Conservation (phyloP, 208 protist species). For the Crithidia mellificae region DNA sequence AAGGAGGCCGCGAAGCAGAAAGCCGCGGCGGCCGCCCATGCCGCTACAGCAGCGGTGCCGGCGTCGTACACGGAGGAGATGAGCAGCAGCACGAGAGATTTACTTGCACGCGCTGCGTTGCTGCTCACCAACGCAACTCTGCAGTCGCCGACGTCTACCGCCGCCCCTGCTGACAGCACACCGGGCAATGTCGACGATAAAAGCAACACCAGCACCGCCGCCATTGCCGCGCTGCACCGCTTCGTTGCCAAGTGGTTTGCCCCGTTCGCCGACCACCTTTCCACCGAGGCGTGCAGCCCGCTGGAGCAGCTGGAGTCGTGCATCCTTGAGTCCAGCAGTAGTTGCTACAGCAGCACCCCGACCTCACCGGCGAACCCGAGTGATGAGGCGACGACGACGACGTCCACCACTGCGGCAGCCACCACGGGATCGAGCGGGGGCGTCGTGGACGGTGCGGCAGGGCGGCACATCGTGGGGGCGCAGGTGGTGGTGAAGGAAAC, state of each 20-base stretch:
- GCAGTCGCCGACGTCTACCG: neutral
- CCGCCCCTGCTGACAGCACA: neutral
- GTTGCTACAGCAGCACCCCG: slow-evolving; percentile 7
- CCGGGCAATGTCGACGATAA: neutral
- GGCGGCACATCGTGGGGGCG: slow-evolving; percentile 20
- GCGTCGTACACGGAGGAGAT: neutral
- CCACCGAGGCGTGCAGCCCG: slow-evolving; percentile 20
- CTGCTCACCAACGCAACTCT: neutral
- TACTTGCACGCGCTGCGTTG: neutral
- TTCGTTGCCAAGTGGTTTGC: slow-evolving; percentile 10
- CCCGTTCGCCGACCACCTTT: slow-evolving; percentile 2
- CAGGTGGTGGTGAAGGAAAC: slow-evolving; percentile 20
- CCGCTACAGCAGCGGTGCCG: neutral
- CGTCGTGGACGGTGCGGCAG: too few species aligned
- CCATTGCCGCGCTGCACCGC: neutral
- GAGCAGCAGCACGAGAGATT: neutral
- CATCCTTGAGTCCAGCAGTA: slow-evolving; percentile 11
- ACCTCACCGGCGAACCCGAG: slow-evolving; percentile 6
- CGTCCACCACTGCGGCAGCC: neutral
- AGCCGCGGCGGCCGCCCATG: too few species aligned
- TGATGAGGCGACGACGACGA: neutral
- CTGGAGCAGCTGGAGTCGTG: slow-evolving; percentile 25
- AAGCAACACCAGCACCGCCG: too few species aligned
- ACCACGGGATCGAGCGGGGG: too few species aligned
- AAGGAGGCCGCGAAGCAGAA: neutral